Percentiles rank a stretch among this genome's conserved stretches.
These are phyloP conservation scores for Aspergillus ustus DNA, from an alignment of 2,329 filamentous ascomycete species.

Conservation along the genomic window DNA sequence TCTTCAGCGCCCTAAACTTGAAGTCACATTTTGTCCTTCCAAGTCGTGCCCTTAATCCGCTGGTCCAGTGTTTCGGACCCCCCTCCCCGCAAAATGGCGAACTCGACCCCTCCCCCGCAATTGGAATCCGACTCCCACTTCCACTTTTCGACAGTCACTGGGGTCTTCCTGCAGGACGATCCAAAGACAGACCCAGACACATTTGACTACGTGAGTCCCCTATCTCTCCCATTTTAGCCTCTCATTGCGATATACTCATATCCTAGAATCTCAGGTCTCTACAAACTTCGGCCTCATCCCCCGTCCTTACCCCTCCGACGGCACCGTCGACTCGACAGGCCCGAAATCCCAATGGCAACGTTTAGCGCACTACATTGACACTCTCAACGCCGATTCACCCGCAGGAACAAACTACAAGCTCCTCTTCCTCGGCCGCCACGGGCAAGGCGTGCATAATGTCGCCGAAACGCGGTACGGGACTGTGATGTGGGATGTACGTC, in stretches of 20 bases:
- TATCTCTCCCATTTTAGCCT: not conserved
- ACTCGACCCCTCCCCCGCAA: conserved; percentile 10
- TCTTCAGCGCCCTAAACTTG: not conserved
- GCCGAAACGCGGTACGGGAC: conserved; percentile 64
- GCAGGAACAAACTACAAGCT: conserved; percentile 56
- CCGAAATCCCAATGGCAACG: conserved; percentile 60
- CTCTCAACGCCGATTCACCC: conserved; percentile 48
- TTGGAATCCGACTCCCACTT: conserved; percentile 27
- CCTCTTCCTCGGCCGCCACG: conserved; percentile 64
- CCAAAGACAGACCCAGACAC: conserved; percentile 49
- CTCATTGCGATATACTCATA: not conserved
- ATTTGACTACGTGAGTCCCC: conserved; percentile 53
- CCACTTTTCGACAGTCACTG: conserved; percentile 48
- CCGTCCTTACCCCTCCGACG: conserved; percentile 50
- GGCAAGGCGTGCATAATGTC: conserved; percentile 66
- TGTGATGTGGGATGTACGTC: conserved; percentile 60
- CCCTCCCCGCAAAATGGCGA: conserved; percentile 21
- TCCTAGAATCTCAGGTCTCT: conserved; percentile 33
- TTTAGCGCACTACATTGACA: conserved; percentile 53
- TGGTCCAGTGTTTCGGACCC: too few species aligned
- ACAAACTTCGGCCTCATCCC: conserved; percentile 56
- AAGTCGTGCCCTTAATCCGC: too few species aligned
- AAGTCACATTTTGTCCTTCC: not conserved
- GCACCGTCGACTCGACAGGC: conserved; percentile 31
- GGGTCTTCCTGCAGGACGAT: conserved; percentile 59